phyloP scores from a whole-genome alignment of 208 protist species.

The Crithidia mellificae region DNA sequence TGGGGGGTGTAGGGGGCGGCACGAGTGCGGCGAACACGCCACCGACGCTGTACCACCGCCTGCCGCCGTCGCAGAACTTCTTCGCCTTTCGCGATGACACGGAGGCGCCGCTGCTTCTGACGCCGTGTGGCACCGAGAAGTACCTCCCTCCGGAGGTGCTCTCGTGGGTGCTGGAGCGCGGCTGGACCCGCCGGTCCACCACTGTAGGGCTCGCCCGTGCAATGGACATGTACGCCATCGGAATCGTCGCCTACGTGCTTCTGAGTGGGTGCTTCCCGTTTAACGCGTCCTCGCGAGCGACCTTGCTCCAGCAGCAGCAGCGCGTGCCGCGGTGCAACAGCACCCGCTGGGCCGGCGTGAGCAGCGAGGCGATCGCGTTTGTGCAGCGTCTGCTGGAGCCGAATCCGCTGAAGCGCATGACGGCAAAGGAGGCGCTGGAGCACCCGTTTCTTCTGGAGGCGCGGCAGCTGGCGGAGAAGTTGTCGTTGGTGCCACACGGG shows the following conservation, averaged over 20 bases:
- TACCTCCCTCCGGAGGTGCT: conserved; percentile 84
- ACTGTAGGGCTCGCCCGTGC: conserved; percentile 52
- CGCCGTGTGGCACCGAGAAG: conserved; percentile 76
- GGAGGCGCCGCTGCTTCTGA: conserved; percentile 50
- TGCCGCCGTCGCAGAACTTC: background rate
- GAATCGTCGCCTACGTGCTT: conserved; percentile 80
- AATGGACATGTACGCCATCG: conserved; percentile 77
- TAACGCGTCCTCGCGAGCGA: conserved; percentile 63
- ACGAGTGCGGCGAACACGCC: background rate
- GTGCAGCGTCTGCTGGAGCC: conserved; percentile 72
- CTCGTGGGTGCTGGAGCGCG: conserved; percentile 56
- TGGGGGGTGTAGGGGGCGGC: background rate
- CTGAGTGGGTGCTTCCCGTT: conserved; percentile 86
- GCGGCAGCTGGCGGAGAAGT: conserved; percentile 43
- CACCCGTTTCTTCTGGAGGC: conserved; percentile 69
- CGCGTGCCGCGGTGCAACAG: conserved; percentile 71
- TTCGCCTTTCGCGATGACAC: conserved; percentile 22
- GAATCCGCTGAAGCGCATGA: conserved; percentile 53
- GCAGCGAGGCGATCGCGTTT: conserved; percentile 58
- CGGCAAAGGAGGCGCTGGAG: conserved; percentile 51
- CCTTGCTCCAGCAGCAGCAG: conserved; percentile 65
- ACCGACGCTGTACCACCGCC: background rate
- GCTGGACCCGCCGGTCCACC: conserved; percentile 46
- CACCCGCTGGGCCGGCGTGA: conserved; percentile 59
- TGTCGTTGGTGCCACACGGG: conserved; percentile 57